These are phyloP conservation scores for Erythrophleum fordii DNA, from an alignment of 306 rosid genomes.

Conservation along the genomic window DNA sequence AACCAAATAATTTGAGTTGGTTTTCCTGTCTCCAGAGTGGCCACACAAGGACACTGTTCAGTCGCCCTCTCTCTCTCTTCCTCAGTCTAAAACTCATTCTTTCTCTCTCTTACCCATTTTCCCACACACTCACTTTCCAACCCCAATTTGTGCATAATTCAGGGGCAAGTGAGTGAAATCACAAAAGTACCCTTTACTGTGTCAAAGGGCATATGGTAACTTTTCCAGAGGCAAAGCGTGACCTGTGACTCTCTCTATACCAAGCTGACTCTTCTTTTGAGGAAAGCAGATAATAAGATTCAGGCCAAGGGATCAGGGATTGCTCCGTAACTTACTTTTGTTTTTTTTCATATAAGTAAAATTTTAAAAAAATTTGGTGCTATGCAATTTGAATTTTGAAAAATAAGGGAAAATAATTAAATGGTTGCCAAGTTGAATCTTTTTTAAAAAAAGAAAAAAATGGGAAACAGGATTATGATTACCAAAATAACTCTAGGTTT, in stretches of 20 bases:
- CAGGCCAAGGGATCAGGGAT: not conserved
- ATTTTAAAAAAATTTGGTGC: not conserved
- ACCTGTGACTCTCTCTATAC: not conserved
- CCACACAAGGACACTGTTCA: conserved; percentile 28
- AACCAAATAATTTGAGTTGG: conserved; percentile 56
- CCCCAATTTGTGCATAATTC: conserved; percentile 2
- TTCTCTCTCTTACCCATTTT: conserved; percentile 12
- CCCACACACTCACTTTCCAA: not conserved
- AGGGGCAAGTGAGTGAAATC: not conserved
- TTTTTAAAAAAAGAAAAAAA: not conserved
- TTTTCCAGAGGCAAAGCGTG: not conserved
- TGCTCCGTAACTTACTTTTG: not conserved
- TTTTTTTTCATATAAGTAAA: not conserved
- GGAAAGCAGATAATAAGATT: not conserved
- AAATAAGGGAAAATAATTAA: not conserved
- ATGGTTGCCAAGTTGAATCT: not conserved
- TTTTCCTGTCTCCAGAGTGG: conserved; percentile 58
- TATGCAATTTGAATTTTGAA: not conserved
- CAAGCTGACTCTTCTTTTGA: not conserved
- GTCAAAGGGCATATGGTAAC: not conserved
- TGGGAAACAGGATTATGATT: not conserved
- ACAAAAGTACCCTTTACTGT: not conserved
- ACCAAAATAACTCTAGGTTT: not conserved
- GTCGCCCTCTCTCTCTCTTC: not conserved
- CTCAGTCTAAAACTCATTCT: not conserved